A percentile compares a stretch with the other conserved stretches of the same genome.
These are phyloP conservation scores for Russula emetica DNA, from an alignment of 768 basidiomycete genomes.

Conservation along the genomic window DNA sequence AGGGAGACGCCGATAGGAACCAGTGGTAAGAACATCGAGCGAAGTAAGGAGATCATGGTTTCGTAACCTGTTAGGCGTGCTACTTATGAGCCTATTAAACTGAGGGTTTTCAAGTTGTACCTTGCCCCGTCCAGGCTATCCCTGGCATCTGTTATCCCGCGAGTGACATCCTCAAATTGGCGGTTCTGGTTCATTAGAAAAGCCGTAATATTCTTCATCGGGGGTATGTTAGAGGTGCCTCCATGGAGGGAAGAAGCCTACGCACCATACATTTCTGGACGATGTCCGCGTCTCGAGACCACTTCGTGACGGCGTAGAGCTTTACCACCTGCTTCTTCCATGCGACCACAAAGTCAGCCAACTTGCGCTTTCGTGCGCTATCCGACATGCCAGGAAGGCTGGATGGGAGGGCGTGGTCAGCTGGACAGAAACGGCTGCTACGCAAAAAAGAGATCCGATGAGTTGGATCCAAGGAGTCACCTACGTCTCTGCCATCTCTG, in stretches of 20 bases:
- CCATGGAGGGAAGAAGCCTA: neutral
- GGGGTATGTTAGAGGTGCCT: neutral
- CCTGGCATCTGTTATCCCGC: conserved; percentile 58
- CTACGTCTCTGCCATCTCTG: conserved; percentile 83
- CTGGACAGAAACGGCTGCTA: neutral
- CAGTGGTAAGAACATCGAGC: conserved; percentile 80
- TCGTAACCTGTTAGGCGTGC: conserved; percentile 53
- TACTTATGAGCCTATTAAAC: neutral
- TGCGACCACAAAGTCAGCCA: conserved; percentile 89
- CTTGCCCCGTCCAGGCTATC: conserved; percentile 73
- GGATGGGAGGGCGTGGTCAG: conserved; percentile 33
- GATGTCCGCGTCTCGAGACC: conserved; percentile 78
- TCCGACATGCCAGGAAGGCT: conserved; percentile 63
- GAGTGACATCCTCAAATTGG: conserved; percentile 71
- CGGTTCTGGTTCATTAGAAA: conserved; percentile 83
- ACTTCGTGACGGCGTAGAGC: conserved; percentile 79
- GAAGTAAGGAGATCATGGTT: conserved; percentile 94
- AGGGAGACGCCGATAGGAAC: conserved; percentile 82
- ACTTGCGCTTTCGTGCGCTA: conserved; percentile 66
- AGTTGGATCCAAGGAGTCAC: conserved; percentile 31
- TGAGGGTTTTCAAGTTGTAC: conserved; percentile 38
- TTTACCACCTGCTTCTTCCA: conserved; percentile 88
- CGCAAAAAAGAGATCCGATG: neutral
- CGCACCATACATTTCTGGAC: conserved; percentile 84
- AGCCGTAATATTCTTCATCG: conserved; percentile 70